Percentiles rank a stretch among this genome's conserved stretches.
These are phyloP conservation scores for Chalara sp. DNA, from an alignment of 2,329 filamentous ascomycete genomes.

Conservation along the genomic window DNA sequence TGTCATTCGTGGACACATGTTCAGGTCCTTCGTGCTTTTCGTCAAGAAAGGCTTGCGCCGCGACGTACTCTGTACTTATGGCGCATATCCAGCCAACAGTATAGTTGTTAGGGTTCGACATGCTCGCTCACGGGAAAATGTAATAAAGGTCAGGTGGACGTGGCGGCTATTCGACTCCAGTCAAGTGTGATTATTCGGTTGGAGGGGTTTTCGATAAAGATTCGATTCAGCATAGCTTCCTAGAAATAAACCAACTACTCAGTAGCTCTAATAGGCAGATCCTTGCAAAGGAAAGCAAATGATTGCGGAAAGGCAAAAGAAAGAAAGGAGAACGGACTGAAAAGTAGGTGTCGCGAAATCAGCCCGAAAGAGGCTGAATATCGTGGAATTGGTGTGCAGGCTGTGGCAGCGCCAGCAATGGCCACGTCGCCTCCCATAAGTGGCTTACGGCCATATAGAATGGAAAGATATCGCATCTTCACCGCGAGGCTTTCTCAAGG, in stretches of 20 bases:
- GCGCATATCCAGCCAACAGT: slow-evolving; percentile 20
- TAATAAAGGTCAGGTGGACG: neutral
- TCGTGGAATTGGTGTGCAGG: no score
- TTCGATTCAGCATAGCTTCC: neutral
- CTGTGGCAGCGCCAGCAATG: no score
- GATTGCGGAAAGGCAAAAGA: no score
- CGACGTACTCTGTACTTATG: neutral
- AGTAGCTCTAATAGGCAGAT: no score
- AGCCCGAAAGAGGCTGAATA: no score
- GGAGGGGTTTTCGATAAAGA: neutral
- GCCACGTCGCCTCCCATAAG: no score
- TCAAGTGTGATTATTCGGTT: neutral
- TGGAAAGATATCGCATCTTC: no score
- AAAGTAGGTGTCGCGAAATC: no score
- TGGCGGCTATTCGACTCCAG: neutral
- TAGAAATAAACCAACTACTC: no score
- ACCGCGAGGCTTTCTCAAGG: neutral
- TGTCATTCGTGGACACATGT: neutral
- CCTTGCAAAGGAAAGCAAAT: no score
- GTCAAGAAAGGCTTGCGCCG: slow-evolving; percentile 1
- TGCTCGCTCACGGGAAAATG: slow-evolving; percentile 1
- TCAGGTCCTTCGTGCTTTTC: slow-evolving; percentile 9
- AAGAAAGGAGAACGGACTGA: no score
- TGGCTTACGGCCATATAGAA: no score
- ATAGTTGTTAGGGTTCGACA: slow-evolving; percentile 16